These are phyloP conservation scores for Lepidium didymum DNA, from an alignment of 345 rosid genomes.

Conservation along the genomic window DNA sequence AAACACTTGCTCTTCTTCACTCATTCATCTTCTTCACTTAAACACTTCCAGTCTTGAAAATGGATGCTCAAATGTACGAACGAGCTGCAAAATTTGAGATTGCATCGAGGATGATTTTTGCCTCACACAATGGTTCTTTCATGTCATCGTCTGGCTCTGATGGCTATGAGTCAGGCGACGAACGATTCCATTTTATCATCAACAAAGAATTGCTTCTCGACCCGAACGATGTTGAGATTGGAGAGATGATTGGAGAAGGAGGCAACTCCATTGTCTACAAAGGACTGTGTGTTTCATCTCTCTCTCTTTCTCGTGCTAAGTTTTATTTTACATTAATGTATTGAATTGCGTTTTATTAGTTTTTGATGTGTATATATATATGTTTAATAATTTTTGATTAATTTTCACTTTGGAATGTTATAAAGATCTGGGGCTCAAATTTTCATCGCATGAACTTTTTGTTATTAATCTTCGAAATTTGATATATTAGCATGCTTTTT, in stretches of 20 bases:
- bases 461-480: neutral
- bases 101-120: neutral
- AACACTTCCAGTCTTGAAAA: neutral
- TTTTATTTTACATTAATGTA: too few relatives aligned
- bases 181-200: constrained; percentile 32
- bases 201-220: constrained; percentile 37
- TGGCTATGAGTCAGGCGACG: neutral
- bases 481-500: neutral
- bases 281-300: constrained; percentile 41
- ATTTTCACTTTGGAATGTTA: neutral
- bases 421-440: neutral
- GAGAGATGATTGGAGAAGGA: constrained; percentile 51
- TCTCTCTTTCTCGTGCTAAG: neutral
- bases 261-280: constrained; percentile 33
- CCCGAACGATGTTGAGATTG: constrained; percentile 20
- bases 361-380: too few relatives aligned
- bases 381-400: neutral
- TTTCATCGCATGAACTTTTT: neutral
- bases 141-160: neutral
- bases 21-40: neutral
- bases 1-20: neutral
- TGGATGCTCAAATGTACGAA: neutral
- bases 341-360: neutral
- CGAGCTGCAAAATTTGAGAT: neutral
- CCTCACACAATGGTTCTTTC: neutral